A percentile compares a stretch with the other conserved stretches of the same genome.
phyloP scores from a whole-genome alignment of 2,329 filamentous ascomycete genomes.

The Pseudocercospora cruenta region DNA sequence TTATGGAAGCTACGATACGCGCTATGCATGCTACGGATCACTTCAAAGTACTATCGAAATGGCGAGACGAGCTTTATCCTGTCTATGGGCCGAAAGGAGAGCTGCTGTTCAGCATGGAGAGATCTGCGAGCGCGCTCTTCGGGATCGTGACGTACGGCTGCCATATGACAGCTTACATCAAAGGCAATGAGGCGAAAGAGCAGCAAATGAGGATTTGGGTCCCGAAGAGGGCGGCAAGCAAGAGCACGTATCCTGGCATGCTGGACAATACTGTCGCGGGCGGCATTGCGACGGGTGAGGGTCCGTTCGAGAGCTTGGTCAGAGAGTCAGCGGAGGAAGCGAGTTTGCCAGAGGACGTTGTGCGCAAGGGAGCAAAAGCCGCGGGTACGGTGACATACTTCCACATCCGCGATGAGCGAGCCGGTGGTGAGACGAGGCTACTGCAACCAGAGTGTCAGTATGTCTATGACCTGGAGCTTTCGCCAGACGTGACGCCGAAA shows the following conservation, averaged over 20 bases:
- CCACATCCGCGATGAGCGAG: constrained; percentile 73
- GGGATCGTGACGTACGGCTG: constrained; percentile 79
- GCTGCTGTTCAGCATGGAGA: constrained; percentile 74
- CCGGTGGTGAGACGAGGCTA: constrained; percentile 78
- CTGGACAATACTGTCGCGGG: constrained; percentile 94
- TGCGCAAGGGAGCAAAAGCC: constrained; percentile 62
- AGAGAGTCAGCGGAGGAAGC: constrained; percentile 91
- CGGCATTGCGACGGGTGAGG: constrained; percentile 79
- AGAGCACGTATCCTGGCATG: constrained; percentile 88
- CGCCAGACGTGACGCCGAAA: constrained; percentile 66
- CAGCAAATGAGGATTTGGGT: constrained; percentile 79
- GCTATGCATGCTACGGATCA: constrained; percentile 71
- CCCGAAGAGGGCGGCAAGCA: constrained; percentile 72
- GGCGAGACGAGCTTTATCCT: constrained; percentile 80
- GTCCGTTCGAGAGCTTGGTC: constrained; percentile 77
- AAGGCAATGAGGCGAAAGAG: constrained; percentile 44
- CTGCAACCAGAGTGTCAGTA: constrained; percentile 92
- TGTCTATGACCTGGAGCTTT: constrained; percentile 84
- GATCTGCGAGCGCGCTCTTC: constrained; percentile 73
- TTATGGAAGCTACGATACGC: constrained; percentile 60
- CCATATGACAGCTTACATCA: constrained; percentile 71
- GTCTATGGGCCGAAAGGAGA: constrained; percentile 67
- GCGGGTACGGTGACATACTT: constrained; percentile 81
- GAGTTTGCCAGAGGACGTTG: constrained; percentile 70
- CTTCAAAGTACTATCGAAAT: constrained; percentile 76